phyloP scores from a whole-genome alignment of 768 basidiomycete species.

The Lactifluus subvellereus region DNA sequence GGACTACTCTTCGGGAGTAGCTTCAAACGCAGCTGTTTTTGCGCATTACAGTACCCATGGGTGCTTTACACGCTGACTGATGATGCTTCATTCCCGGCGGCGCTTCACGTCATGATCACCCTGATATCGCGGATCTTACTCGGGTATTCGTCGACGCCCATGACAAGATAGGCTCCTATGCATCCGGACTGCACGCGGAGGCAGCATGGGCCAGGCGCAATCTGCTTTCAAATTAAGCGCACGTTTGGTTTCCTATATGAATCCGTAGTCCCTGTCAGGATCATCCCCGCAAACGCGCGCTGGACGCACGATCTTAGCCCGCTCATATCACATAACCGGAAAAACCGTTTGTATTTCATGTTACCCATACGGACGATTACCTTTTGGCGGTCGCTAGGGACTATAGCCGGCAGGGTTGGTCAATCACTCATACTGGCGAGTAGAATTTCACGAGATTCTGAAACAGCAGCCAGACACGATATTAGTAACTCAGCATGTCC shows the following conservation, averaged over 20 bases:
- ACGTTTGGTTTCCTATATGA: not conserved
- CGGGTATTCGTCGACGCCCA: not conserved
- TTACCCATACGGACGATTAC: not conserved
- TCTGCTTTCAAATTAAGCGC: not conserved
- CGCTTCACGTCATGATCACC: constrained; percentile 1
- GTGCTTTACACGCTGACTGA: not conserved
- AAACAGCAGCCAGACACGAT: not conserved
- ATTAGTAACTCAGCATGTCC: not conserved
- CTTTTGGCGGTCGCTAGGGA: not conserved
- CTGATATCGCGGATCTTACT: not conserved
- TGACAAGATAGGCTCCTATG: not conserved
- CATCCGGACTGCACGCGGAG: constrained; percentile 12
- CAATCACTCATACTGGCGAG: not conserved
- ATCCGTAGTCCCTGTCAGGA: not conserved
- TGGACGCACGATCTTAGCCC: not conserved
- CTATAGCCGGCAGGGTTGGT: not conserved
- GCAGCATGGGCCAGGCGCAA: constrained; percentile 1
- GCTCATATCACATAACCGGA: not conserved
- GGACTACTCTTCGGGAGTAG: not conserved
- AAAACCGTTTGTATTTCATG: not conserved
- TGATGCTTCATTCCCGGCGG: constrained; percentile 5
- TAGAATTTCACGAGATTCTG: not conserved
- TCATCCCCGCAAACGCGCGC: not conserved
- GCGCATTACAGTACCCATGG: not conserved
- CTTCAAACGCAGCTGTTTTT: not conserved